phyloP scores from a whole-genome alignment of 805 yeast species.

The Zygotorulaspora chibaensis region DNA sequence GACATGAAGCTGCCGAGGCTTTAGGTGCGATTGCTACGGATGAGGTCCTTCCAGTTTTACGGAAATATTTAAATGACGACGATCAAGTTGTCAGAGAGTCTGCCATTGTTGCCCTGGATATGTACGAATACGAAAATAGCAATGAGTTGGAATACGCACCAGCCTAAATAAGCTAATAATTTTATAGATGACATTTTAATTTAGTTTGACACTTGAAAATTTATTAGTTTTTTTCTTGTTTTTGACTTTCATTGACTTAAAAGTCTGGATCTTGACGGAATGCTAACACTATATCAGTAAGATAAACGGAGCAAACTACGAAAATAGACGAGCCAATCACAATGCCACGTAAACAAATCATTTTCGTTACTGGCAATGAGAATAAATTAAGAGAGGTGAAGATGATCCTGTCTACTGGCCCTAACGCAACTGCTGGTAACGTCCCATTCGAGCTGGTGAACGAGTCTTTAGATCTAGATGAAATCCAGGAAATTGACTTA shows the following conservation, averaged over 20 bases:
- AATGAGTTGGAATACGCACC: conserved; percentile 70
- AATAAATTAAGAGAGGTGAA: conserved; percentile 85
- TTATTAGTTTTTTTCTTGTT: conserved; percentile 2
- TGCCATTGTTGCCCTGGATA: conserved; percentile 94
- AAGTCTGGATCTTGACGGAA: too few species aligned
- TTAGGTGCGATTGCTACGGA: conserved; percentile 95
- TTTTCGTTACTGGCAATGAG: conserved; percentile 83
- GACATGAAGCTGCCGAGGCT: conserved; percentile 99
- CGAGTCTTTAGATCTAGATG: conserved; percentile 74
- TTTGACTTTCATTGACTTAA: neutral
- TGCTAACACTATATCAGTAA: neutral
- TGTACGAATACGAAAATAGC: conserved; percentile 94
- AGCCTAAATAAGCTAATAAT: conserved; percentile 9
- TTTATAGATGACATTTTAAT: neutral
- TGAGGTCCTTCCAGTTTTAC: conserved; percentile 85
- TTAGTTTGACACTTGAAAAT: neutral
- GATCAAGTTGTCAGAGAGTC: conserved; percentile 93
- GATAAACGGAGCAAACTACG: neutral
- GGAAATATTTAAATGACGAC: conserved; percentile 70
- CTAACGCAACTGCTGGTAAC: conserved; percentile 17
- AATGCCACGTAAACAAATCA: conserved; percentile 35
- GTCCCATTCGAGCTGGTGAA: conserved; percentile 45
- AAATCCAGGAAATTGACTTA: conserved; percentile 79
- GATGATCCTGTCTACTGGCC: conserved; percentile 54
- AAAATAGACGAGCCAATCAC: neutral